Evolutionary conservation across 192 early-diverging fungal species (phyloP).

Genomic region (Coemansia sp.): DNA sequence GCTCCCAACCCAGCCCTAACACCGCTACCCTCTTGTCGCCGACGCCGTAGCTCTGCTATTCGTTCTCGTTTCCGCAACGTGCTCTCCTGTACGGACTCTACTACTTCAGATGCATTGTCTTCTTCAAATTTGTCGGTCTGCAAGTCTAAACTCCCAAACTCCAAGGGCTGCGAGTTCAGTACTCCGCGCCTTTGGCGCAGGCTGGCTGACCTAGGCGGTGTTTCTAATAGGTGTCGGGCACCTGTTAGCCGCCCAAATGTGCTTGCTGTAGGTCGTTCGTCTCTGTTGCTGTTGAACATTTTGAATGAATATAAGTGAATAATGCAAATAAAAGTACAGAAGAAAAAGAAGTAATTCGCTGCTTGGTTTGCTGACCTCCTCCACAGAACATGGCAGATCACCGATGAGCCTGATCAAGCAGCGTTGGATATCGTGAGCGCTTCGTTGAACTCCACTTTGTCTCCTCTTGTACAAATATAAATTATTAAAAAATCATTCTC

Average conservation of each 20-base stretch:
- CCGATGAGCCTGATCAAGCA: not conserved
- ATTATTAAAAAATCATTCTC: not conserved
- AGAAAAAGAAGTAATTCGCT: not conserved
- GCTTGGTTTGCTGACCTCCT: not conserved
- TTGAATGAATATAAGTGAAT: not conserved
- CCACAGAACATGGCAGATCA: not conserved
- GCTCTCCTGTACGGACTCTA: conserved; percentile 17
- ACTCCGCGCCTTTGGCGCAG: conserved; percentile 32
- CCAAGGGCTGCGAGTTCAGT: conserved; percentile 8
- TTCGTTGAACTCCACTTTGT: conserved; percentile 3
- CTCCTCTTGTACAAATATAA: not conserved
- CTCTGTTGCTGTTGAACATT: not conserved
- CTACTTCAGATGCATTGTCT: not conserved
- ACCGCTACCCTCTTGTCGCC: conserved; percentile 13
- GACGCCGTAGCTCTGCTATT: conserved; percentile 37
- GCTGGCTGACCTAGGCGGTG: conserved; percentile 16
- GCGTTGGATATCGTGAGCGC: not conserved
- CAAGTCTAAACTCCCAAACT: not conserved
- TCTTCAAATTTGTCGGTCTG: not conserved
- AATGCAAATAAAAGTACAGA: not conserved
- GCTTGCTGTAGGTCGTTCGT: not conserved
- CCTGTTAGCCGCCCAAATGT: not conserved
- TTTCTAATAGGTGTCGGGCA: conserved; percentile 9
- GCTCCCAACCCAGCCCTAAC: not conserved
- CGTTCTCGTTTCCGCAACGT: conserved; percentile 39